Evolutionary conservation across 2,329 filamentous ascomycete genomes (phyloP).

Genomic region (Ustilaginoidea virens): DNA sequence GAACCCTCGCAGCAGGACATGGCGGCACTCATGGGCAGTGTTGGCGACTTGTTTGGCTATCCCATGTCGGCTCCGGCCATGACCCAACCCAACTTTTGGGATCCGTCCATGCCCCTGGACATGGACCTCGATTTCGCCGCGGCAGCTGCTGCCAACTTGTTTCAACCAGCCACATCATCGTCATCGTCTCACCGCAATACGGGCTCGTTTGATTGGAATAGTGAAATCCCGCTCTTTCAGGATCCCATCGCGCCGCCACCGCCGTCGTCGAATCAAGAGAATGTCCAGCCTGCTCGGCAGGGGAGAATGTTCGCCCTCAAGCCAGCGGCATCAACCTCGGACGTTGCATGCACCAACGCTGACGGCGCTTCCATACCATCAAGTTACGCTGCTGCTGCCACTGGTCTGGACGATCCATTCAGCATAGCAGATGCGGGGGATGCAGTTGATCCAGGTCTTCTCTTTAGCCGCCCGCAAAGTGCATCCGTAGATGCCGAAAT

Average conservation of each 20-base stretch:
- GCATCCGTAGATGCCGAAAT: conserved; percentile 27
- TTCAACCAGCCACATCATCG: conserved; percentile 16
- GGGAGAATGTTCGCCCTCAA: conserved; percentile 36
- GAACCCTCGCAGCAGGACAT: conserved; percentile 33
- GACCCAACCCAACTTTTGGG: conserved; percentile 41
- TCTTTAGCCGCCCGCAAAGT: conserved; percentile 37
- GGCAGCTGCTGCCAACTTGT: conserved; percentile 25
- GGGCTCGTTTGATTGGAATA: conserved; percentile 42
- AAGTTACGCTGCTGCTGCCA: conserved; percentile 23
- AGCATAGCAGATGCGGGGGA: conserved; percentile 27
- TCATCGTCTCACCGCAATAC: conserved; percentile 26
- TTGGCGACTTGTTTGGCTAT: conserved; percentile 42
- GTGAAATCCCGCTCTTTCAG: conserved; percentile 38
- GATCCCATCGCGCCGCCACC: conserved; percentile 22
- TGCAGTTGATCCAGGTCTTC: conserved; percentile 43
- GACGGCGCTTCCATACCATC: conserved; percentile 19
- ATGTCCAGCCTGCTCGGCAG: conserved; percentile 21
- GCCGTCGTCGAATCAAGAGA: conserved; percentile 19
- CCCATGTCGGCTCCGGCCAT: conserved; percentile 42
- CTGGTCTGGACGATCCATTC: conserved; percentile 38
- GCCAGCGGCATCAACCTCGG: conserved; percentile 23
- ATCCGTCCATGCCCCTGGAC: conserved; percentile 33
- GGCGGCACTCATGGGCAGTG: conserved; percentile 27
- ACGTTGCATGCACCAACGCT: conserved; percentile 8
- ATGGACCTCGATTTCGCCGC: conserved; percentile 46